phyloP scores from a whole-genome alignment of 352 stramenopile species.

The Phytophthora ohioensis region DNA sequence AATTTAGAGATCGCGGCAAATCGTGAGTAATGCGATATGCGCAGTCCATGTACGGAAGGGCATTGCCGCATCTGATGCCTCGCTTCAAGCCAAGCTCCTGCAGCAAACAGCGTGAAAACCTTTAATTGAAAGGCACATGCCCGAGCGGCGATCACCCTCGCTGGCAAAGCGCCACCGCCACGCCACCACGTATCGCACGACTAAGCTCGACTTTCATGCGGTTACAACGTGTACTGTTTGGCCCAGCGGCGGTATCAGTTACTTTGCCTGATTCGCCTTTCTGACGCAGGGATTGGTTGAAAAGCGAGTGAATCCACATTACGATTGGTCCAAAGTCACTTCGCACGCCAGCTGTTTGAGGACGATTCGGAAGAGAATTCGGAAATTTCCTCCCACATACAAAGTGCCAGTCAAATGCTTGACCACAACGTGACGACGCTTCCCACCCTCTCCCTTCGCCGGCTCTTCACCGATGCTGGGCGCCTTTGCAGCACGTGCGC shows the following conservation, averaged over 20 bases:
- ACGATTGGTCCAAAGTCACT: conserved; percentile 16
- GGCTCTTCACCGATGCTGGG: conserved; percentile 17
- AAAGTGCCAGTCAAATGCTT: conserved; percentile 18
- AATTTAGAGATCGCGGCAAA: conserved; percentile 10
- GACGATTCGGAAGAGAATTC: conserved; percentile 4
- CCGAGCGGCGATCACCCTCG: too few species aligned
- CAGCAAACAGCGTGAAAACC: too few species aligned
- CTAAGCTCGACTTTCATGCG: not conserved
- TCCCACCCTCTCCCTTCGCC: conserved; percentile 28
- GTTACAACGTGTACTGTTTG: too few species aligned
- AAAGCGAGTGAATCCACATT: not conserved
- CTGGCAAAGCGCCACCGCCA: too few species aligned
- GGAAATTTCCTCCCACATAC: conserved; percentile 31
- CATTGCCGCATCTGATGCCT: not conserved
- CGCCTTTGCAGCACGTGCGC: conserved; percentile 15
- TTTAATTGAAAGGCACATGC: not conserved
- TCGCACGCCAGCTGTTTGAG: conserved; percentile 19
- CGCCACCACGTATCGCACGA: not conserved
- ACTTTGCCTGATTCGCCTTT: conserved; percentile 7
- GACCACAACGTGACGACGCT: conserved; percentile 21
- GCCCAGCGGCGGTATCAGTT: conserved; percentile 13
- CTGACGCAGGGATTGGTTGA: conserved; percentile 12
- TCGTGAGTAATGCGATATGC: conserved; percentile 10
- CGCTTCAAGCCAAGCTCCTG: too few species aligned
- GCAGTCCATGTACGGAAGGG: not conserved